phyloP scores from a whole-genome alignment of 1,139 yeast species.

The Saccharomyces hybrid region DNA sequence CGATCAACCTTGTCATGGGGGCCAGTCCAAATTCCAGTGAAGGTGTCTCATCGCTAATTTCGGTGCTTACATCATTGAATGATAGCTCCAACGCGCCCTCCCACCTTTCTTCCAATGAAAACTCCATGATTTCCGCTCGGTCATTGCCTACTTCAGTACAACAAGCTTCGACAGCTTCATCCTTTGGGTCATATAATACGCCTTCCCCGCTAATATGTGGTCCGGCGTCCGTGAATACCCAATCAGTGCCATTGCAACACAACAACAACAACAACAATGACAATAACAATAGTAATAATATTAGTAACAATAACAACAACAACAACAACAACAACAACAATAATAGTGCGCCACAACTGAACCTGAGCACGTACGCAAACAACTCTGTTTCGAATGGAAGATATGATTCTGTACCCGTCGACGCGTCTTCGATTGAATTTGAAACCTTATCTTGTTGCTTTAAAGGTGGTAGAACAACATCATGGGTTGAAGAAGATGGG shows the following conservation, averaged over 20 bases:
- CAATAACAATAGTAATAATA: constrained; percentile 3
- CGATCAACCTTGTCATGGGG: background rate
- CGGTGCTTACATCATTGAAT: constrained; percentile 3
- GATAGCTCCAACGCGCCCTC: background rate
- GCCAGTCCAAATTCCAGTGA: background rate
- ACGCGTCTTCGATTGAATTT: constrained; percentile 25
- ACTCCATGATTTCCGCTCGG: background rate
- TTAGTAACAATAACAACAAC: constrained; percentile 1
- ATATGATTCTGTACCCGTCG: constrained; percentile 16
- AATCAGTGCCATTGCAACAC: background rate
- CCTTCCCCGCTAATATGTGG: background rate
- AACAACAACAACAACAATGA: constrained; percentile 2
- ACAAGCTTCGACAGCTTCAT: background rate
- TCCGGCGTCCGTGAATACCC: background rate
- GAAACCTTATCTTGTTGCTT: constrained; percentile 25
- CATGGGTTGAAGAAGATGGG: constrained; percentile 19
- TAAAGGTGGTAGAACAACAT: constrained; percentile 24
- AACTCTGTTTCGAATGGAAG: background rate
- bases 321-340: no score
- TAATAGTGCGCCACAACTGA: background rate
- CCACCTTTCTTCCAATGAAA: background rate
- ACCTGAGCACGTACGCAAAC: background rate
- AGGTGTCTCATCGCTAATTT: constrained; percentile 5
- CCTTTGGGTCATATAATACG: background rate
- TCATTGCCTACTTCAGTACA: background rate